phyloP scores from a whole-genome alignment of 495 filamentous ascomycete species.

The Podospora conica region DNA sequence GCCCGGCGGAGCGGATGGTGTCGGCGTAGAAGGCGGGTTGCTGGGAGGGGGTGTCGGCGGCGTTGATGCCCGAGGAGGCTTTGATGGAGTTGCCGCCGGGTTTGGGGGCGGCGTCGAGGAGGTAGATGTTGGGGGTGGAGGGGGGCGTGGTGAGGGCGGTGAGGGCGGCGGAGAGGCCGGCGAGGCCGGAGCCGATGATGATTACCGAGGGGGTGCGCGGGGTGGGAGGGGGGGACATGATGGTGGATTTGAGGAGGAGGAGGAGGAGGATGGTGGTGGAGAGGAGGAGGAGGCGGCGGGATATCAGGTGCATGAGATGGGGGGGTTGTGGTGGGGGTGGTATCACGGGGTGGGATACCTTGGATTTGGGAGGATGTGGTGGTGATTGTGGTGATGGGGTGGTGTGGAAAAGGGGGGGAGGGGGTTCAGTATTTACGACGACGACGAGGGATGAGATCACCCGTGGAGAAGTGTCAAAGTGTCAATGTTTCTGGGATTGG shows the following conservation, averaged over 20 bases:
- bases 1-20: constrained; percentile 45
- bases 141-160: constrained; percentile 37
- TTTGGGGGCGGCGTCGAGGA: constrained; percentile 50
- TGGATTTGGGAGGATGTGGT: background rate
- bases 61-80: constrained; percentile 58
- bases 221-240: constrained; percentile 1
- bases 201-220: constrained; percentile 30
- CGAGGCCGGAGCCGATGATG: constrained; percentile 47
- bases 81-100: constrained; percentile 60
- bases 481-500: background rate
- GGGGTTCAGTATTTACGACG: background rate
- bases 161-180: constrained; percentile 45
- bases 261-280: background rate
- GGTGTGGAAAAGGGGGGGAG: background rate
- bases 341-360: background rate
- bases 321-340: background rate
- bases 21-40: constrained; percentile 42
- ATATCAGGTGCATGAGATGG: background rate
- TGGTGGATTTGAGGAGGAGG: background rate
- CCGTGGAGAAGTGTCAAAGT: background rate
- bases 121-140: constrained; percentile 33
- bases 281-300: background rate
- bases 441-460: background rate
- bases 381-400: background rate
- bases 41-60: constrained; percentile 44